Conservation (phyloP, 305 asterid genomes). For the Fraxinus sp. region DNA sequence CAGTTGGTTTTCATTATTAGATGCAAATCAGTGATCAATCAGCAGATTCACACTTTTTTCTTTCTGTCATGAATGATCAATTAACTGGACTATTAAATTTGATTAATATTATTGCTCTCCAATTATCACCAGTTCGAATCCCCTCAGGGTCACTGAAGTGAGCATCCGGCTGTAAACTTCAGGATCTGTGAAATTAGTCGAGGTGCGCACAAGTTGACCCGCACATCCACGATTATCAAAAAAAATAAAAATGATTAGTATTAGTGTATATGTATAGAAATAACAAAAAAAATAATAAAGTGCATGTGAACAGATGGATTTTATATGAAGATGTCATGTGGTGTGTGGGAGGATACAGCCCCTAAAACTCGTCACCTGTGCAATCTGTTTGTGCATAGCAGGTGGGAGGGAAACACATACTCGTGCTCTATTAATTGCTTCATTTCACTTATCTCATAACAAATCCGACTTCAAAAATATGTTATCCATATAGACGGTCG, state of each 20-base stretch:
- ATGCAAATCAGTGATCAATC: not conserved
- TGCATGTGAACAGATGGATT: conserved; percentile 31
- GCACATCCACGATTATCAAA: no score
- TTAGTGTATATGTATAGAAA: not conserved
- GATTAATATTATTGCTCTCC: not conserved
- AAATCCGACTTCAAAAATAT: not conserved
- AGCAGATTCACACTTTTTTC: not conserved
- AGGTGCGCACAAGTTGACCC: no score
- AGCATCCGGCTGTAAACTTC: no score
- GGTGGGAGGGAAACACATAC: not conserved
- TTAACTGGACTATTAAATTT: not conserved
- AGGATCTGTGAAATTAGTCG: no score
- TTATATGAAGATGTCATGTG: conserved; percentile 30
- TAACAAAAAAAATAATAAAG: not conserved
- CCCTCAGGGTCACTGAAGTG: no score
- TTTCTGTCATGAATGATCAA: not conserved
- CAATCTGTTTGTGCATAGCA: not conserved
- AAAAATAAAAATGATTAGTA: no score
- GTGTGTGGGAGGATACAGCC: not conserved
- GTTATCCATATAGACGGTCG: not conserved
- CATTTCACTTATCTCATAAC: not conserved
- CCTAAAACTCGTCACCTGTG: not conserved
- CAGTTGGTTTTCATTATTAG: not conserved
- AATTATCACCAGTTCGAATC: no score
- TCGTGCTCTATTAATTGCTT: not conserved